Percentiles rank a stretch among this genome's conserved stretches.
phyloP scores from a whole-genome alignment of 768 basidiomycete genomes.

The Cystobasidium ongulense region DNA sequence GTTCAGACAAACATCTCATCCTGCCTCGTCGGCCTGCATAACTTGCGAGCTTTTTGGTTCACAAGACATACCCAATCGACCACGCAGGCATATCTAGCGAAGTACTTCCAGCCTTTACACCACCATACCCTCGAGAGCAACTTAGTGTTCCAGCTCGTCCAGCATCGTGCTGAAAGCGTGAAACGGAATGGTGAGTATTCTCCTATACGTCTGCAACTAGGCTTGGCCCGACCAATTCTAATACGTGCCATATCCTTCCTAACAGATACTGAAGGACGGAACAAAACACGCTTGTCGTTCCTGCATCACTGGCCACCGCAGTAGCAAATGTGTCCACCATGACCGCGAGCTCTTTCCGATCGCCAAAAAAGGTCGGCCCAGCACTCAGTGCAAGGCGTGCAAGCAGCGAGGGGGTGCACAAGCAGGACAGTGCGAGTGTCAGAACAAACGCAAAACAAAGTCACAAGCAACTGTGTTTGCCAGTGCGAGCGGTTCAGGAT shows the following conservation, averaged over 20 bases:
- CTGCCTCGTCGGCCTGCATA: not conserved
- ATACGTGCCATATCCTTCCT: not conserved
- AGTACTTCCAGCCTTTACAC: too few relatives aligned
- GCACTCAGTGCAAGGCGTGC: conserved; percentile 27
- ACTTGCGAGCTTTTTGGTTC: not conserved
- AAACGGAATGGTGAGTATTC: too few relatives aligned
- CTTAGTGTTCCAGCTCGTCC: too few relatives aligned
- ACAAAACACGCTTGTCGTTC: conserved; percentile 15
- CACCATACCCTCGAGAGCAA: too few relatives aligned
- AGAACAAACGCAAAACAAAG: not conserved
- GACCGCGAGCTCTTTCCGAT: conserved; percentile 28
- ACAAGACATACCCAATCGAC: conserved; percentile 41
- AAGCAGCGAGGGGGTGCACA: not conserved
- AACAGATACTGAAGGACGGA: conserved; percentile 20
- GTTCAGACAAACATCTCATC: not conserved
- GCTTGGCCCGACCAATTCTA: not conserved
- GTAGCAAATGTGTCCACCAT: conserved; percentile 25
- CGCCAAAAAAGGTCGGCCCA: conserved; percentile 29
- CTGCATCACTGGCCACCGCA: conserved; percentile 29
- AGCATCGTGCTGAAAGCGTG: too few relatives aligned
- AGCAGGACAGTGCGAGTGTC: not conserved
- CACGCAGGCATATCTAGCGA: conserved; percentile 33
- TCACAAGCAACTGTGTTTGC: not conserved
- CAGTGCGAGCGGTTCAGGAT: not conserved
- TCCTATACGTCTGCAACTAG: too few relatives aligned